Base-by-base conservation (phyloP, 768 basidiomycete genomes). In the Kwoniella sp. region DNA sequence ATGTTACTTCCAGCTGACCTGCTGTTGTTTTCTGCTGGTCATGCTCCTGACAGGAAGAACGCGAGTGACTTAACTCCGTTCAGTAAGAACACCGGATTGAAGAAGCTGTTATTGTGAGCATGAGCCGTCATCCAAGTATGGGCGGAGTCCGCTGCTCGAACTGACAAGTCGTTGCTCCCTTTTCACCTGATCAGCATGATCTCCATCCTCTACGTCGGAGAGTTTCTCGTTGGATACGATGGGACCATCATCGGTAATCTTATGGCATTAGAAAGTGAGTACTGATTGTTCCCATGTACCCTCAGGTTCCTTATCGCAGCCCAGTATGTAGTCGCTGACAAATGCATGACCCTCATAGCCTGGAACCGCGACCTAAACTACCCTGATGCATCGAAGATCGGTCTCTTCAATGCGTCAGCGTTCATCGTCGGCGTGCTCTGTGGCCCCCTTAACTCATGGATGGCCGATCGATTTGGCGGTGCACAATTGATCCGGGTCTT, bases 191-290 rank as follows among this genome's bases (percentile, higher is more conserved):
- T 19, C 40, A 44, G 40, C 40, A 44, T 44, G 40, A 44, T 50
- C 25, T 61, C 60, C 25, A 61, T 61, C 22, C 51, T 61, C 36
- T 61, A 53, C 30, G 30, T 52, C n/a, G 52, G 60, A 2, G 51
- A 61, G 37, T 61, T 61, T 17, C 51, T 61, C 24, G 27, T 36
- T 26, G 60, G 60, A 19, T 61, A 61, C 25, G 60, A 62, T 25
- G 60, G 60, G 2, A 62, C 60, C 13, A 62, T 62, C 52, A 46
- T 55, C 15, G 60, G 60, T 24, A 29, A 27, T 33, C n/a, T 62
- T 7, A 24, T 27, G 44, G 60, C 60, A 2, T 24, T 62, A 10
- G 37, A 40, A 15, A 46, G 60, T 62, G 26, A 55, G 60, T 44
- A 15, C 17, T 33, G n/a, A n/a, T n/a, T 44, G 36, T 19, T 27